These are phyloP conservation scores for Claviceps lovelessii DNA, from an alignment of 2,329 filamentous ascomycete genomes.

Conservation along the genomic window DNA sequence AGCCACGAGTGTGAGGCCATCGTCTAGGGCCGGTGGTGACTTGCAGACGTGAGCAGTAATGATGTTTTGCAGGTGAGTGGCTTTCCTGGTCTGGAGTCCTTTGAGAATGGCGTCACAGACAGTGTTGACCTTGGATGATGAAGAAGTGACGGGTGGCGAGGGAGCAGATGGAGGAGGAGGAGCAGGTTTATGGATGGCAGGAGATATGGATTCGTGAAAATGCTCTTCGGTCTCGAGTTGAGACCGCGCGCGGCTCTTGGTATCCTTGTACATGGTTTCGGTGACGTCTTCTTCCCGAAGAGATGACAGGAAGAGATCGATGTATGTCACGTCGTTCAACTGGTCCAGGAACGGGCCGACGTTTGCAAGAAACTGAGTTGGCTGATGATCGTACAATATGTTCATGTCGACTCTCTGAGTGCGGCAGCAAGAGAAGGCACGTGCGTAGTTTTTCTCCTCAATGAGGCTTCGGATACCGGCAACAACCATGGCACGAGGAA, in stretches of 20 bases:
- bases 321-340: constrained; percentile 63
- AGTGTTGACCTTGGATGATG: constrained; percentile 56
- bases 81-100: constrained; percentile 46
- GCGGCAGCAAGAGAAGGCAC: constrained; percentile 75
- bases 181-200: constrained; percentile 4
- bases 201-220: constrained; percentile 1
- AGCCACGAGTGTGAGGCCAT: constrained; percentile 67
- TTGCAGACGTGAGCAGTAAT: constrained; percentile 95
- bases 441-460: constrained; percentile 63
- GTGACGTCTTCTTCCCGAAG: constrained; percentile 87
- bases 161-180: constrained; percentile 8
- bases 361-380: constrained; percentile 66
- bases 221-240: constrained; percentile 3
- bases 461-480: constrained; percentile 76
- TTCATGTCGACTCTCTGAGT: constrained; percentile 97
- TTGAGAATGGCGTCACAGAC: constrained; percentile 76
- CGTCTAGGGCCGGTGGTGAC: constrained; percentile 72
- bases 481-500: constrained; percentile 79
- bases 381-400: constrained; percentile 86
- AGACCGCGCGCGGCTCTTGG: constrained; percentile 32
- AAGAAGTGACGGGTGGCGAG: not conserved
- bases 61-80: constrained; percentile 68
- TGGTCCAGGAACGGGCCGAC: constrained; percentile 70
- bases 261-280: constrained; percentile 86
- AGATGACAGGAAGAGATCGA: constrained; percentile 84